Base-by-base conservation (phyloP, 2,329 filamentous ascomycete species). In the Allantophomopsis cytisporea region DNA sequence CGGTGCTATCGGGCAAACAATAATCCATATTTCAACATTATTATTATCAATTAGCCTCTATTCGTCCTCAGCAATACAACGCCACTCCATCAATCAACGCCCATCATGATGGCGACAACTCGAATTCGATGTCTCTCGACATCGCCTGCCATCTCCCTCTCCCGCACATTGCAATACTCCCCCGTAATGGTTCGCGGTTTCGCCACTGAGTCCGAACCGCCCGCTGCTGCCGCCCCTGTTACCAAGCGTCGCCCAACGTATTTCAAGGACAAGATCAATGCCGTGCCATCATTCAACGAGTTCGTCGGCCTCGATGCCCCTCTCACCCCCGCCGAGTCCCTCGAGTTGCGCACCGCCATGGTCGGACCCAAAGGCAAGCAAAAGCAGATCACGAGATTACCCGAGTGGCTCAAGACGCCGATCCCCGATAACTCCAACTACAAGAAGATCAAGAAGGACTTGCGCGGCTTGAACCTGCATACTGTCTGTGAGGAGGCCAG, bases 401-500 rank as follows among this genome's bases (percentile, higher is more conserved):
- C 91, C 15, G 74, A 81, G 49, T 98, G 91, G 91, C 75, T 98
- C 46, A 95, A 96, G 70, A 98, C 89, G 16, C 84, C 87, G 2
- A 91, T 98, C 41, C 91, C 91, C 0, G 80, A 80, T 45, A 82
- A 76, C 56, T 47, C 73, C 41, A 93, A 93, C 63, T 95, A 81
- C 68, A 93, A 93, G 65, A 84, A 85, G 54, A 94, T 98, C 61
- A 95, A 94, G 68, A 79, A 82, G 47, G 91, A 98, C 60, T 65
- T 98, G 48, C 76, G 91, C 30, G 91, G 91, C 0, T 64, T 98
- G 43, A 83, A 83, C 42, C 68, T 98, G 41, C 88, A 95, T 60
- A 98, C 91, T 4, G 91, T 98, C 13, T 98, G 91, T 61, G 91
- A 98, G 64, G 91, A 98, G 65, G 91, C 91, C 2, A 77, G 87